Evolutionary conservation across 192 early-diverging fungal genomes (phyloP).

Genomic region (Gorgonomyces haynaldii): DNA sequence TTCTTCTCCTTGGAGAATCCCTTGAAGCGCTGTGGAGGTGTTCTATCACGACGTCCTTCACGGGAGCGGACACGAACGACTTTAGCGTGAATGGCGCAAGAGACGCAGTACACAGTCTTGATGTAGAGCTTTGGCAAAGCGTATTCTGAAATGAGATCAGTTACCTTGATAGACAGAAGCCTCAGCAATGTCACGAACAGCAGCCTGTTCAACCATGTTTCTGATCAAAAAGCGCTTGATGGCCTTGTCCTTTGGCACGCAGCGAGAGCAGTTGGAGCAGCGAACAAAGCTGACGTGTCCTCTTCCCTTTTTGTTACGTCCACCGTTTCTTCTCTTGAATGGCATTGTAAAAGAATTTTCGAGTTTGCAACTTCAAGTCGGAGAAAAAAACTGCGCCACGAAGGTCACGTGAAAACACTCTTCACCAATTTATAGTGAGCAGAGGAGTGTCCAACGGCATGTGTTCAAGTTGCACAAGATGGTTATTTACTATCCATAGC

Average conservation of each 20-base stretch:
- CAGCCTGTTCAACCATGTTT: constrained; percentile 98
- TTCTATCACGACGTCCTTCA: constrained; percentile 77
- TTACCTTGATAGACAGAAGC: constrained; percentile 89
- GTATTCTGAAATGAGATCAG: constrained; percentile 52
- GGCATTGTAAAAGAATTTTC: no score
- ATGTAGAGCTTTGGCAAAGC: constrained; percentile 97
- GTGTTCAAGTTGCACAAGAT: no score
- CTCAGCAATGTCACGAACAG: constrained; percentile 89
- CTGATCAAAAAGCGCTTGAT: constrained; percentile 98
- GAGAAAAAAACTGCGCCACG: no score
- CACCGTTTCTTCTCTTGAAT: constrained; percentile 98
- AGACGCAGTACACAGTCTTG: constrained; percentile 94
- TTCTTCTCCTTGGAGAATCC: constrained; percentile 48
- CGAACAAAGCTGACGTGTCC: constrained; percentile 95
- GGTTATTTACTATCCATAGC: background rate
- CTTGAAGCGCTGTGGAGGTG: constrained; percentile 83
- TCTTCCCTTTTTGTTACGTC: constrained; percentile 98
- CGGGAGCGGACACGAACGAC: constrained; percentile 89
- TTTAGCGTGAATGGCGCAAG: constrained; percentile 87
- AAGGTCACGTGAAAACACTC: no score
- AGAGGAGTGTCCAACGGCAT: no score
- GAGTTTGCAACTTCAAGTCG: no score
- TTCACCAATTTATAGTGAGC: no score
- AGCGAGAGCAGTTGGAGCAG: constrained; percentile 98
- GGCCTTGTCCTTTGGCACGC: constrained; percentile 98